Evolutionary conservation across 2,329 filamentous ascomycete genomes (phyloP).

Genomic region (Davidsoniella australis): DNA sequence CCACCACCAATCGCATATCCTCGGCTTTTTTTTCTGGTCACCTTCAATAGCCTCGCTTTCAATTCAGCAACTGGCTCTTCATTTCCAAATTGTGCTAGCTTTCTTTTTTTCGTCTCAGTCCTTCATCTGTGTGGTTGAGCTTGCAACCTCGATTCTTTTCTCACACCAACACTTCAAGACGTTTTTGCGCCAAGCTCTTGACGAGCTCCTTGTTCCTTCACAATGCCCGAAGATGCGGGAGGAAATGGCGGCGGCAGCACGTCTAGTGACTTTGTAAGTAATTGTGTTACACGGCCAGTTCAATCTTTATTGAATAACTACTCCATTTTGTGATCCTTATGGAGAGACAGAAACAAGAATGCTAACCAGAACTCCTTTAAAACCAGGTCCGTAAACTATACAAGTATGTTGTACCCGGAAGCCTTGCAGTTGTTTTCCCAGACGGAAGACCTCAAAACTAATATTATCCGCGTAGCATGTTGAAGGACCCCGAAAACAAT

Average conservation of each 20-base stretch:
- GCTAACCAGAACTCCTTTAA: constrained; percentile 3
- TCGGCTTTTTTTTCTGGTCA: too few species aligned
- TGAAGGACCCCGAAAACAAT: constrained; percentile 85
- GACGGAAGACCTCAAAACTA: constrained; percentile 13
- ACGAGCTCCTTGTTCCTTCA: too few species aligned
- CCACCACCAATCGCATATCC: too few species aligned
- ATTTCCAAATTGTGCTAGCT: neutral
- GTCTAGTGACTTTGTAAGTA: constrained; percentile 87
- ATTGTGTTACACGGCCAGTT: neutral
- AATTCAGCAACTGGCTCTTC: neutral
- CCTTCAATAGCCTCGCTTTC: too few species aligned
- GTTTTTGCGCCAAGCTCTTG: too few species aligned
- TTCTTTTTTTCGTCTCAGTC: neutral
- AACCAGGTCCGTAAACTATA: constrained; percentile 87
- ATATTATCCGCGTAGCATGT: constrained; percentile 49
- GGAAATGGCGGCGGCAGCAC: constrained; percentile 40
- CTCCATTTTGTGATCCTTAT: neutral
- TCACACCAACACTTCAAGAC: too few species aligned
- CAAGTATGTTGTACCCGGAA: constrained; percentile 44
- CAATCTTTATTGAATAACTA: neutral
- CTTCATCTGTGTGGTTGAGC: neutral
- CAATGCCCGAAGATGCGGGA: constrained; percentile 9
- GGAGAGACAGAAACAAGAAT: neutral
- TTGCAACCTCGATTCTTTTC: too few species aligned
- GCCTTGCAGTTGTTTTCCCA: constrained; percentile 6